These are phyloP conservation scores for Allium fistulosum DNA, from an alignment of 106 monocot genomes.

Conservation along the genomic window DNA sequence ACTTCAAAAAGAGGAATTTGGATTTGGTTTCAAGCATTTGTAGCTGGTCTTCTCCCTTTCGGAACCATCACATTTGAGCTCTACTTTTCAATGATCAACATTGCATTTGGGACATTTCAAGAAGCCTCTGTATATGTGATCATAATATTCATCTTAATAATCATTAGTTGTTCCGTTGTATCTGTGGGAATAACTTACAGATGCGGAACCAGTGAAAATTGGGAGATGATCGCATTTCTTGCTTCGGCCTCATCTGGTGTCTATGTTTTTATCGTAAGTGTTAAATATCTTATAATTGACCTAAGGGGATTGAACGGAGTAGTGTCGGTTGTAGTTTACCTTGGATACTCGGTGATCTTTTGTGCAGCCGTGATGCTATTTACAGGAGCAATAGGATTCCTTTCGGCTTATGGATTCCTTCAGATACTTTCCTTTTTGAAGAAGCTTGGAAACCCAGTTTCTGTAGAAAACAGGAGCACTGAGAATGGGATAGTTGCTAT, in stretches of 20 bases:
- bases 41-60: not conserved
- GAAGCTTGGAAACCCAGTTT: too few species aligned
- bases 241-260: not conserved
- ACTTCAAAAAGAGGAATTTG: not conserved
- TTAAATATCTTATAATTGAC: not conserved
- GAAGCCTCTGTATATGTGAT: not conserved
- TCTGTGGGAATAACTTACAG: slow-evolving; percentile 4
- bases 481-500: too few species aligned
- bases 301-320: not conserved
- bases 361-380: not conserved
- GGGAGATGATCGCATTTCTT: not conserved
- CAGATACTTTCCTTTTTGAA: not conserved
- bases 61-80: not conserved
- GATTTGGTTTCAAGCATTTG: not conserved
- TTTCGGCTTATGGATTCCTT: not conserved
- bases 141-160: not conserved
- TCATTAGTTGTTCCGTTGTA: not conserved
- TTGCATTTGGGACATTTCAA: not conserved
- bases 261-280: not conserved
- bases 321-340: not conserved
- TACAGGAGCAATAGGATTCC: not conserved
- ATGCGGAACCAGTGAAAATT: not conserved
- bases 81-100: not conserved
- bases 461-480: too few species aligned
- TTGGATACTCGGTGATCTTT: not conserved